Conservation (phyloP, 75 land plant genomes). For the Pinus tabuliformis region DNA sequence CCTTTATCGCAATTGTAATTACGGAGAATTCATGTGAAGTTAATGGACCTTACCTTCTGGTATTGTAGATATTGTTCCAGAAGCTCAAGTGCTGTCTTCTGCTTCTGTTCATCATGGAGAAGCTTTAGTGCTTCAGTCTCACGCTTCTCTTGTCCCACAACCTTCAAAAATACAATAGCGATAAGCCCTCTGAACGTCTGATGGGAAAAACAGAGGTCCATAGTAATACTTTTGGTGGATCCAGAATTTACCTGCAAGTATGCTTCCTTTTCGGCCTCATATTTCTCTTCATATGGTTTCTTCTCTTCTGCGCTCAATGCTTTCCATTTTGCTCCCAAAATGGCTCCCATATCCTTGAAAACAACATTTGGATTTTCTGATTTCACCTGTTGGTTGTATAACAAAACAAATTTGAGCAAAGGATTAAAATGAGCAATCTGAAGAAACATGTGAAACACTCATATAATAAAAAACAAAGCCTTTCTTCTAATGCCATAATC, state of each 20-base stretch:
- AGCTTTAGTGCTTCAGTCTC: constrained; percentile 81
- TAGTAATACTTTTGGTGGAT: neutral
- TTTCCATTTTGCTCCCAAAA: constrained; percentile 86
- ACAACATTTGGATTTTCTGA: constrained; percentile 60
- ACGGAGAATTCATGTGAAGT: neutral
- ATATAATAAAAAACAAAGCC: neutral
- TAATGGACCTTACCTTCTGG: constrained; percentile 32
- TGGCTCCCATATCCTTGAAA: constrained; percentile 68
- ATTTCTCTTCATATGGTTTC: constrained; percentile 88
- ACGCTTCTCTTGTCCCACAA: constrained; percentile 77
- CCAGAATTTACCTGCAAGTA: constrained; percentile 39
- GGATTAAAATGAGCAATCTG: neutral
- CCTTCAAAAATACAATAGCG: constrained; percentile 24
- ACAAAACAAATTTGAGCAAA: neutral
- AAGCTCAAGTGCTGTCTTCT: constrained; percentile 80
- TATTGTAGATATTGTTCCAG: constrained; percentile 78
- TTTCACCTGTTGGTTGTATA: constrained; percentile 40
- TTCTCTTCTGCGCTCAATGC: constrained; percentile 68
- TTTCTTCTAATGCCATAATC: too few relatives aligned
- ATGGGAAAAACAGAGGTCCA: neutral
- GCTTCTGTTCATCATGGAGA: constrained; percentile 77
- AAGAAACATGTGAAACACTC: neutral
- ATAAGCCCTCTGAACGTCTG: neutral
- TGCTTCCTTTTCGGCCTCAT: constrained; percentile 65
- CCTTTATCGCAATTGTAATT: neutral